These are phyloP conservation scores for Phytophthora fragariaefolia DNA, from an alignment of 352 stramenopile species.

Conservation along the genomic window DNA sequence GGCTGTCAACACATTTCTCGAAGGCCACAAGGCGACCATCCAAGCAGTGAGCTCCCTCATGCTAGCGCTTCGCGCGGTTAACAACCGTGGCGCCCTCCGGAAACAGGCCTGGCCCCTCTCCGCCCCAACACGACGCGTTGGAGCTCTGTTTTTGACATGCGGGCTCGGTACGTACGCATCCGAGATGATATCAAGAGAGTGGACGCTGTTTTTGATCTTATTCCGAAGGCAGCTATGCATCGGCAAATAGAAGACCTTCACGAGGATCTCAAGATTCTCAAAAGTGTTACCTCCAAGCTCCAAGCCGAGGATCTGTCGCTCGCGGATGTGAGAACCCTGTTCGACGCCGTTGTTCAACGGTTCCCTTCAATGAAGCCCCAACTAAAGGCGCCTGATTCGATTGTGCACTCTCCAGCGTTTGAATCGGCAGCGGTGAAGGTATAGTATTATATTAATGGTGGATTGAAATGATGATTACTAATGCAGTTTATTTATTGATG, in stretches of 20 bases:
- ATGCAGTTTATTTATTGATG: too few relatives aligned
- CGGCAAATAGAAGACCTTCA: slow-evolving; percentile 9
- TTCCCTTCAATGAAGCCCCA: too few relatives aligned
- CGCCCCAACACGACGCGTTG: not conserved
- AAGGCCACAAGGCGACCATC: not conserved
- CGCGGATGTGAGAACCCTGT: not conserved
- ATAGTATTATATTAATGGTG: too few relatives aligned
- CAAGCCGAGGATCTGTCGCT: not conserved
- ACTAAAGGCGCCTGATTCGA: too few relatives aligned
- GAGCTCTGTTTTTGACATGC: slow-evolving; percentile 2
- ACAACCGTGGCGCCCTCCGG: not conserved
- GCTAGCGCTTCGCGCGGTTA: not conserved
- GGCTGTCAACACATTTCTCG: not conserved
- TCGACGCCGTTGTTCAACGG: too few relatives aligned
- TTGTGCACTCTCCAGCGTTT: too few relatives aligned
- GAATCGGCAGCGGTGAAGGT: too few relatives aligned
- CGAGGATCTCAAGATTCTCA: slow-evolving; percentile 1
- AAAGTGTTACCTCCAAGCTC: slow-evolving; percentile 10
- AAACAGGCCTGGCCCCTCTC: not conserved
- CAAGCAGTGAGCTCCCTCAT: not conserved
- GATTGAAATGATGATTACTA: too few relatives aligned
- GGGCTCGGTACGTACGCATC: slow-evolving; percentile 9
- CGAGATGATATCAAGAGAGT: slow-evolving; percentile 10
- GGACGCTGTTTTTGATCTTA: slow-evolving; percentile 7
- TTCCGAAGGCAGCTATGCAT: slow-evolving; percentile 7